Conservation (phyloP, 805 yeast species). For the Yueomyces sinensis region DNA sequence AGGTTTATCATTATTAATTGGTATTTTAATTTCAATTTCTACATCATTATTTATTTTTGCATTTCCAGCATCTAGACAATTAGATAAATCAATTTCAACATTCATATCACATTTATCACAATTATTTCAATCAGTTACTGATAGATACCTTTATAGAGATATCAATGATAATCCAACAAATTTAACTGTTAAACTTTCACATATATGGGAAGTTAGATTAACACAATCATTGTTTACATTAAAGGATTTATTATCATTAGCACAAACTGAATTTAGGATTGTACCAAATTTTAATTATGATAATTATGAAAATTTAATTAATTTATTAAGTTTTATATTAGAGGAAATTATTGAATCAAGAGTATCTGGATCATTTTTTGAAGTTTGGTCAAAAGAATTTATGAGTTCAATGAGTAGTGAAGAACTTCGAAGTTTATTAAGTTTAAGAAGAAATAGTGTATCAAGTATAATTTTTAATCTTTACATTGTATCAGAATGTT, state of each 20-base stretch:
- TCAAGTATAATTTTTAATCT: constrained; percentile 32
- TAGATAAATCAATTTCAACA: constrained; percentile 27
- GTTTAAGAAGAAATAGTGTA: constrained; percentile 35
- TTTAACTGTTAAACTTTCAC: constrained; percentile 29
- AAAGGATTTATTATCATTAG: constrained; percentile 24
- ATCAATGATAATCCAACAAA: constrained; percentile 34
- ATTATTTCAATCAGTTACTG: constrained; percentile 34
- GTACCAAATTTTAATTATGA: constrained; percentile 24
- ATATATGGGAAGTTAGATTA: constrained; percentile 35
- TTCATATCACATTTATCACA: constrained; percentile 31
- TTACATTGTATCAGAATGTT: constrained; percentile 32
- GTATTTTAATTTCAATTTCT: constrained; percentile 25
- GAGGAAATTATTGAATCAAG: constrained; percentile 36
- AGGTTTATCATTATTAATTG: constrained; percentile 27
- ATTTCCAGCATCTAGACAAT: constrained; percentile 30
- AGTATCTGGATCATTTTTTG: constrained; percentile 34
- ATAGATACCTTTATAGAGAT: constrained; percentile 36
- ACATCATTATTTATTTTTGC: constrained; percentile 38
- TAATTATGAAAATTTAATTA: constrained; percentile 24
- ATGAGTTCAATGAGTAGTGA: constrained; percentile 22
- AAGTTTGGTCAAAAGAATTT: constrained; percentile 31
- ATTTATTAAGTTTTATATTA: constrained; percentile 27
- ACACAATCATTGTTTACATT: constrained; percentile 31
- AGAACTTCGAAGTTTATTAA: constrained; percentile 21
- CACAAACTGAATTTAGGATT: constrained; percentile 26